These are phyloP conservation scores for Bromus sterilis DNA, from an alignment of 176 grass and related monocot genomes.

Conservation along the genomic window DNA sequence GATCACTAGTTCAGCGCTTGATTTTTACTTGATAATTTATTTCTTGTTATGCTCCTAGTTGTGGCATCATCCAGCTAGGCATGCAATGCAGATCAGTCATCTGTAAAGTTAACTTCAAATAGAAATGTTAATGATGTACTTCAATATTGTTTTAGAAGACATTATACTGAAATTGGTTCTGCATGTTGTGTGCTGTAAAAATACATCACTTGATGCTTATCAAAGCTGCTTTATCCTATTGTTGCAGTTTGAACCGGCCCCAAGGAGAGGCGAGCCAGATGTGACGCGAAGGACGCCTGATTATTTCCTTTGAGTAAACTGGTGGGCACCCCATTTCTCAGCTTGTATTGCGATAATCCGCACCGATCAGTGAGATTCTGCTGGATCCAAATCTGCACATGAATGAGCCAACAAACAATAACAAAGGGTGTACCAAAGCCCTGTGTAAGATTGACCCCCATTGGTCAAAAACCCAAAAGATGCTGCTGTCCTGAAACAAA, in stretches of 20 bases:
- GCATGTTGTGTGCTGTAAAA: not conserved
- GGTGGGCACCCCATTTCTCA: not conserved
- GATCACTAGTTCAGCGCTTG: not conserved
- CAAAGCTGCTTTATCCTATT: not conserved
- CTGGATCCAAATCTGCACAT: constrained; percentile 19
- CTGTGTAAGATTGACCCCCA: constrained; percentile 14
- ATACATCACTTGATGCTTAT: not conserved
- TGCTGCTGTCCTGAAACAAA: constrained; percentile 18
- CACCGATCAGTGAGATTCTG: constrained; percentile 11
- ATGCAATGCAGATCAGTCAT: not conserved
- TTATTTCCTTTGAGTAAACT: constrained; percentile 63
- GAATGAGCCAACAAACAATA: constrained; percentile 35
- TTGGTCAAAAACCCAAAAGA: constrained; percentile 14
- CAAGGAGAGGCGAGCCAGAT: constrained; percentile 80
- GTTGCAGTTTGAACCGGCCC: constrained; percentile 64
- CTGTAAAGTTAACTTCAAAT: not conserved
- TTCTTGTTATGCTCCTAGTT: not conserved
- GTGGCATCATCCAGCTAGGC: not conserved
- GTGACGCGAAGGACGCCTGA: constrained; percentile 81
- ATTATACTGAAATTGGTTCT: not conserved
- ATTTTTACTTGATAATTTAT: not conserved
- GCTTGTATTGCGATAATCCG: not conserved
- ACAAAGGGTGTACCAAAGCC: constrained; percentile 10
- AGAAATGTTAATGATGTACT: not conserved
- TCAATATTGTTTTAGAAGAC: not conserved